Percentiles rank a stretch among this genome's conserved stretches.
Conservation (phyloP, 1,284 basidiomycete species). For the Somion occarium region DNA sequence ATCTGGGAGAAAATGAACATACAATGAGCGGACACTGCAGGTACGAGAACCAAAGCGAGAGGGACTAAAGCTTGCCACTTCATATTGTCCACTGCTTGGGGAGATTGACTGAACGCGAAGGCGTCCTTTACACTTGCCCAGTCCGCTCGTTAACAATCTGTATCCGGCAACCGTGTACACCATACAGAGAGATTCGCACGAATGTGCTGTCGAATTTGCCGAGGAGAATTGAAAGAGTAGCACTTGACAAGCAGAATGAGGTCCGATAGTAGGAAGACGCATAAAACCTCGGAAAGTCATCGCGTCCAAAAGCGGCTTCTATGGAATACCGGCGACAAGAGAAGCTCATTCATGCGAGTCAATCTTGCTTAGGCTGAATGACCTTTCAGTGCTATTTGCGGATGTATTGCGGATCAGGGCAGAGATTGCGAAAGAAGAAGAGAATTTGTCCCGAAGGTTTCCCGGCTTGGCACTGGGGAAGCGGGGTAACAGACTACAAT, state of each 20-base stretch:
- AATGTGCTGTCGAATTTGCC: neutral
- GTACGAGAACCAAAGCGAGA: constrained; percentile 3
- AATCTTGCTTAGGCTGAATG: neutral
- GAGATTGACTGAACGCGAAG: neutral
- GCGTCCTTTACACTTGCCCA: neutral
- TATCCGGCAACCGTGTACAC: neutral
- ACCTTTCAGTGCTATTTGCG: neutral
- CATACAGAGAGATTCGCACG: neutral
- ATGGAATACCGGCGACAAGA: neutral
- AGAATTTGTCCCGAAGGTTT: neutral
- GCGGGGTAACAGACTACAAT: neutral
- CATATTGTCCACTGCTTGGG: neutral
- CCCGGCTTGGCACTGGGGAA: neutral
- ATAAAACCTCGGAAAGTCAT: neutral
- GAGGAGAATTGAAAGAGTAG: neutral
- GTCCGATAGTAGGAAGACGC: neutral
- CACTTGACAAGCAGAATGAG: neutral
- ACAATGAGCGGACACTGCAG: constrained; percentile 7
- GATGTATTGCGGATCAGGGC: neutral
- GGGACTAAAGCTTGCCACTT: constrained; percentile 1
- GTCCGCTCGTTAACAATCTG: neutral
- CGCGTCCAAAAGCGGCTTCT: neutral
- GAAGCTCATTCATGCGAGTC: neutral
- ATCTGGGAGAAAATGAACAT: no score
- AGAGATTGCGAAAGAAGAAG: neutral